phyloP scores from a whole-genome alignment of 2,329 filamentous ascomycete genomes.

The Diaporthe nobilis region DNA sequence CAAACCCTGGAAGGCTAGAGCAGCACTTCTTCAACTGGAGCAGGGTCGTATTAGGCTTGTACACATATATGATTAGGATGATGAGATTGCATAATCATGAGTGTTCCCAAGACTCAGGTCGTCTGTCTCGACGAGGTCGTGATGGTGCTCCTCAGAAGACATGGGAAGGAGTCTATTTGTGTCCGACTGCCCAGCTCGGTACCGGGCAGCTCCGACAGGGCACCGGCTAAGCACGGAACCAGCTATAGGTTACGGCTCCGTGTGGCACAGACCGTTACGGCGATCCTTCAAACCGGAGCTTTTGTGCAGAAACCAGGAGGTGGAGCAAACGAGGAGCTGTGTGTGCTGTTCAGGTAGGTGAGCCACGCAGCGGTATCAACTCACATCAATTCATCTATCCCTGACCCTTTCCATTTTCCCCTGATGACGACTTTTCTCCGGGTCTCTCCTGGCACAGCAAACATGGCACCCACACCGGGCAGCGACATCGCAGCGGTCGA shows the following conservation, averaged over 20 bases:
- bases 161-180: background rate
- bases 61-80: slow-evolving; percentile 32
- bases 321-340: background rate
- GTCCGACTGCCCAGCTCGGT: background rate
- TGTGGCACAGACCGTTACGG: background rate
- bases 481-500: slow-evolving; percentile 18
- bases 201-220: background rate
- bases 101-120: background rate
- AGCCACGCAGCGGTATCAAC: background rate
- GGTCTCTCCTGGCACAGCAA: background rate
- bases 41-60: slow-evolving; percentile 27
- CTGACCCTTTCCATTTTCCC: background rate
- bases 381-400: background rate
- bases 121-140: background rate
- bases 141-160: background rate
- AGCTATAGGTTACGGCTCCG: background rate
- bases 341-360: background rate
- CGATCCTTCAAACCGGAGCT: background rate
- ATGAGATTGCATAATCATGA: slow-evolving; percentile 32
- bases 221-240: slow-evolving; percentile 2
- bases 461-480: background rate
- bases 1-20: background rate
- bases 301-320: background rate
- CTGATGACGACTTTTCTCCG: background rate
- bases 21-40: slow-evolving; percentile 2